Evolutionary conservation across 2,329 filamentous ascomycete genomes (phyloP).

Genomic region (Cordyceps farinosa): DNA sequence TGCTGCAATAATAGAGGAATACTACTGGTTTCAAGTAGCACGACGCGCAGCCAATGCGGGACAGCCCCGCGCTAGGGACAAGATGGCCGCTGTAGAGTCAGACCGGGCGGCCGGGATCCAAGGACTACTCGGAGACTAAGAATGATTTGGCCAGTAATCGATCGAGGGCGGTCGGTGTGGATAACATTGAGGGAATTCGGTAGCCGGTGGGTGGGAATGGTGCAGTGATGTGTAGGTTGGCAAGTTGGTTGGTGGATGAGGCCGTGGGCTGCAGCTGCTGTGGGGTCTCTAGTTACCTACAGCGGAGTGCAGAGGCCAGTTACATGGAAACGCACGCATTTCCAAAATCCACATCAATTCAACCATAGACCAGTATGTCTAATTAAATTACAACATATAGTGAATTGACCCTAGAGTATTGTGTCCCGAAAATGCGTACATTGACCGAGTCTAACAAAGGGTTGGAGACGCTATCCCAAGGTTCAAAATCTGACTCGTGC

Average conservation of each 20-base stretch:
- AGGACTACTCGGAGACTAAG: not conserved
- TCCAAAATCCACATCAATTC: not conserved
- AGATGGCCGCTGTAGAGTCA: slow-evolving; percentile 8
- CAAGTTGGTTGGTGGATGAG: not conserved
- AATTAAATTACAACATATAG: too few species aligned
- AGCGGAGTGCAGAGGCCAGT: not conserved
- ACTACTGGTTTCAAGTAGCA: not conserved
- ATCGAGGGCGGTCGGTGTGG: slow-evolving; percentile 7
- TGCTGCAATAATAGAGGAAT: not conserved
- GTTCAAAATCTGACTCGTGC: too few species aligned
- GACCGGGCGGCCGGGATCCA: not conserved
- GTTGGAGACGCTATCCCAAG: too few species aligned
- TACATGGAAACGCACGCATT: not conserved
- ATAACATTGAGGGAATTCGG: not conserved
- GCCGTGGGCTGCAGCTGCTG: not conserved
- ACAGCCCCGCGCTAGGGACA: not conserved
- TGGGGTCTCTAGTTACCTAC: not conserved
- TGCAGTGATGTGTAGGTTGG: not conserved
- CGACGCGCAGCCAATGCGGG: not conserved
- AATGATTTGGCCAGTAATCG: not conserved
- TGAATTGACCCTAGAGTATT: too few species aligned
- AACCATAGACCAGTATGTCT: too few species aligned
- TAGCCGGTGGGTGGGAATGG: not conserved
- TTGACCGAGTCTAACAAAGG: too few species aligned
- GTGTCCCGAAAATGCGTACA: too few species aligned